These are phyloP conservation scores for Sphaerobolus stellatus DNA, from an alignment of 1,284 basidiomycete genomes.

Conservation along the genomic window DNA sequence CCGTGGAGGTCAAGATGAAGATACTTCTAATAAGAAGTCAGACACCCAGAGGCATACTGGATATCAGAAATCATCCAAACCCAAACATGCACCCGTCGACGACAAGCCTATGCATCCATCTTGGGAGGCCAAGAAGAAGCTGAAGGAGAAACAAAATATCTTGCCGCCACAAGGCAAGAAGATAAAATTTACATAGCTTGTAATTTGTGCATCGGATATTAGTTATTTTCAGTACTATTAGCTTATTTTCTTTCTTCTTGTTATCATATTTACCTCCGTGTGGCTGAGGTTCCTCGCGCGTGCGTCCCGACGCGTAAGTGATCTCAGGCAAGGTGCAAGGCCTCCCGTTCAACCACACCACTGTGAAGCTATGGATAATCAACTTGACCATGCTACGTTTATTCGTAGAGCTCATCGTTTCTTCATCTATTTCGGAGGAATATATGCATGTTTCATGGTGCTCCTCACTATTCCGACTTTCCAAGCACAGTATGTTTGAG, in stretches of 20 bases:
- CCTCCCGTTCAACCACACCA: no score
- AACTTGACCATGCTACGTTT: slow-evolving; percentile 21
- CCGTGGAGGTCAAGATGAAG: slow-evolving; percentile 22
- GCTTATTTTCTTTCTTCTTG: background rate
- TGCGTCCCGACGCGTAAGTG: no score
- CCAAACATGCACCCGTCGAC: slow-evolving; percentile 16
- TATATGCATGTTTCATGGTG: slow-evolving; percentile 56
- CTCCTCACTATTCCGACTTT: slow-evolving; percentile 62
- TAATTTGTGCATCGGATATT: background rate
- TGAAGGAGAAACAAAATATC: slow-evolving; percentile 55
- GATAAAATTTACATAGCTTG: slow-evolving; percentile 44
- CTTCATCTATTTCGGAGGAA: slow-evolving; percentile 44
- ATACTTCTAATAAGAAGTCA: slow-evolving; percentile 1
- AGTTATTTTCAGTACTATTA: background rate
- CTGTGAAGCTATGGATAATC: background rate
- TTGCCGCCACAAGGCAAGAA: slow-evolving; percentile 38
- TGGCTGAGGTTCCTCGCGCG: no score
- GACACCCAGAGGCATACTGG: slow-evolving; percentile 1
- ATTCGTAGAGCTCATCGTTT: slow-evolving; percentile 34
- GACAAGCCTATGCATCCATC: slow-evolving; percentile 76
- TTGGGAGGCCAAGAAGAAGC: slow-evolving; percentile 86
- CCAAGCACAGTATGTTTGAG: slow-evolving; percentile 67
- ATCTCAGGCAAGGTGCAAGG: no score
- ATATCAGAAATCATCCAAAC: background rate
- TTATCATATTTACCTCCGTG: background rate